Evolutionary conservation across 257 asterid genomes (phyloP).

Genomic region (Primulina huaijiensis): DNA sequence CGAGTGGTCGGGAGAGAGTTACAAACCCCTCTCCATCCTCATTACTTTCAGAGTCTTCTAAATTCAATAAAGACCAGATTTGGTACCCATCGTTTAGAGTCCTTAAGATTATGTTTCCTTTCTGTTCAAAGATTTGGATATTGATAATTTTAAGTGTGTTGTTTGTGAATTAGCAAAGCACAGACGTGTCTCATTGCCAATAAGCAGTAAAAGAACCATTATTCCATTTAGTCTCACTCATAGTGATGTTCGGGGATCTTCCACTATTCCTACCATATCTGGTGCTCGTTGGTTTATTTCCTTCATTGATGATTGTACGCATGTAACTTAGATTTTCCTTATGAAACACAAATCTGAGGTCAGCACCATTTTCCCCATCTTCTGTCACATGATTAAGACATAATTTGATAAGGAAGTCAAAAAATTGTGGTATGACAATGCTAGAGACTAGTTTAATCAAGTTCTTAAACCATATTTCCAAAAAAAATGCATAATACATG

Average conservation of each 20-base stretch:
- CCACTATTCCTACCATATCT: neutral
- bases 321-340: neutral
- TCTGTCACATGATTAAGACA: neutral
- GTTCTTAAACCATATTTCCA: neutral
- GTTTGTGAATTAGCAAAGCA: slow-evolving; percentile 22
- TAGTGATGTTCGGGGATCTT: slow-evolving; percentile 18
- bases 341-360: slow-evolving; percentile 5
- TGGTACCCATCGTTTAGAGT: slow-evolving; percentile 22
- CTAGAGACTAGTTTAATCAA: neutral
- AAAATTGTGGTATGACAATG: neutral
- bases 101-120: slow-evolving; percentile 2
- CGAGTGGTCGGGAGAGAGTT: neutral
- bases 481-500: neutral
- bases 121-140: neutral
- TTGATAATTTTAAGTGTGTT: slow-evolving; percentile 17
- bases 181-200: neutral
- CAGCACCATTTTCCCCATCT: neutral
- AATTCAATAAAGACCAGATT: slow-evolving; percentile 3
- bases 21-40: neutral
- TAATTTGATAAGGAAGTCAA: slow-evolving; percentile 3
- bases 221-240: neutral
- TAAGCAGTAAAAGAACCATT: neutral
- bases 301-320: slow-evolving; percentile 13
- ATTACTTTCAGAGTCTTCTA: neutral
- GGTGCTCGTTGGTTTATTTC: neutral